phyloP scores from a whole-genome alignment of 257 asterid species.

The Solanum pinnatisectum region DNA sequence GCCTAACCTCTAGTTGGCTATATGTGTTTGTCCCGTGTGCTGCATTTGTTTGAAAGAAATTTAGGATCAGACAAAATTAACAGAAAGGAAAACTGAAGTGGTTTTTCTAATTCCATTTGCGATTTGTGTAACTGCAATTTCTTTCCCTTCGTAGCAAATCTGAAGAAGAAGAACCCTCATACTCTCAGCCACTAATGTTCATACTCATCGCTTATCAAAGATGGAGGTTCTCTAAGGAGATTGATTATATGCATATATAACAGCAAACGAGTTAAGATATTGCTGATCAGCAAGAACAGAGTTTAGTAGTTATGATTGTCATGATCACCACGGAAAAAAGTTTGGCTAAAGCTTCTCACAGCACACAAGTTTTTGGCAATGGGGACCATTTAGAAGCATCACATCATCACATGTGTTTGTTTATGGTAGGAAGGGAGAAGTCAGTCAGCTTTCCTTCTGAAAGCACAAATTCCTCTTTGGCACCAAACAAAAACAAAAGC shows the following conservation, averaged over 20 bases:
- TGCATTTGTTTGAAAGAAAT: not conserved
- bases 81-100: not conserved
- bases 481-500: not conserved
- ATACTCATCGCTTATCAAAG: not conserved
- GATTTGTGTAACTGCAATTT: not conserved
- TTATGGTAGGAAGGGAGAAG: not conserved
- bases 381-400: not conserved
- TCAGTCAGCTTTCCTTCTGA: not conserved
- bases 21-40: not conserved
- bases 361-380: not conserved
- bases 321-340: not conserved
- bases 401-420: not conserved
- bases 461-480: not conserved
- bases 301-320: not conserved
- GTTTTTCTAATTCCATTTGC: not conserved
- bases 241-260: not conserved
- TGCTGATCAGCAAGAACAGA: not conserved
- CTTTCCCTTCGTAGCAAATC: not conserved
- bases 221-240: not conserved
- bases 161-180: not conserved
- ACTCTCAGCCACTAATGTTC: not conserved
- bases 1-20: constrained; percentile 1
- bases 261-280: not conserved
- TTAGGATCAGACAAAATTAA: not conserved
- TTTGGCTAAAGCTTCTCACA: not conserved